Base-by-base conservation (phyloP, 2,329 filamentous ascomycete species). In the Hawksworthiomyces lignivorus region DNA sequence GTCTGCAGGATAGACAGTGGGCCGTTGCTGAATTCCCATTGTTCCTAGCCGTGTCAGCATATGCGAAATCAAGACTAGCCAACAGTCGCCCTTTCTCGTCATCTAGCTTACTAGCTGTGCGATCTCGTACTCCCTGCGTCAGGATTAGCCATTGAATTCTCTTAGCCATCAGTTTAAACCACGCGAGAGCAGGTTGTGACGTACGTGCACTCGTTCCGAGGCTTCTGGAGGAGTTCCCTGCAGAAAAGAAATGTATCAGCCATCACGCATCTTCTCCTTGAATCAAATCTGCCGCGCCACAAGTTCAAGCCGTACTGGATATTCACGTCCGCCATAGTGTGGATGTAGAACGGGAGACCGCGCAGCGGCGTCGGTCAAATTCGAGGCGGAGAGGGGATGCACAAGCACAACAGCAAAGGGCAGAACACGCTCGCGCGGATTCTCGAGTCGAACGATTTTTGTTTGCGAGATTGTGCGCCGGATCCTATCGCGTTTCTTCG, bases 1-100 rank as follows among this genome's bases (percentile, higher is more conserved):
- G 92, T 96, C 69, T 97, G 90, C 47, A 98, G 85, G 57, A 98
- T 92, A 5, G 88, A 96, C 34, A 97, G 64, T 36, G 69, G 69
- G 6, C 69, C 67, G 33, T 65, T 62, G 45, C 67, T 65, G 55
- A 76, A 75, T 56, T 77, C 73, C 56, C 48, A 51, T 35, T 77
- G 71, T 60, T 77, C 70, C 52, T 70, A n/a, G 15, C 24, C 8
- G 24, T 26, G 24, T 26, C 24, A 12, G 12, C 24, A n/a, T n/a
- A n/a, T n/a, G n/a, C n/a, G n/a, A n/a, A n/a, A n/a, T n/a, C n/a
- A n/a, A n/a, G n/a, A n/a, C n/a, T n/a, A n/a, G n/a, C n/a, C n/a
- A n/a, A n/a, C n/a, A n/a, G n/a, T n/a, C n/a, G n/a, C n/a, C n/a
- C n/a, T n/a, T n/a, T n/a, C n/a, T n/a, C n/a, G n/a, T n/a, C n/a